Base-by-base conservation (phyloP, 768 basidiomycete species). In the Holtermanniella nyarrowii region DNA sequence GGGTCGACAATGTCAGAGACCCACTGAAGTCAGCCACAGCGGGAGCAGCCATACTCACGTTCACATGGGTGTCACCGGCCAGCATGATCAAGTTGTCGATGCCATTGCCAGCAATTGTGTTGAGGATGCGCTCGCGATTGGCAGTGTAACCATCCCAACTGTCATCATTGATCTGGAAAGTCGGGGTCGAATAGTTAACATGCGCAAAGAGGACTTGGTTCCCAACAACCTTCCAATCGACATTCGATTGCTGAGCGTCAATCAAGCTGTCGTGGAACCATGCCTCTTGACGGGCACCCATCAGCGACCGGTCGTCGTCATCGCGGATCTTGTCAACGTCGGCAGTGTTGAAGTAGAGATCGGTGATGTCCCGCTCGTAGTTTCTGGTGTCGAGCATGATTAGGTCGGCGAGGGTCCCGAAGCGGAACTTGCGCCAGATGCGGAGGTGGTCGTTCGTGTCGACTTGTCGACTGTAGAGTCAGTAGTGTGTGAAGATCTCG, bases 341-440 rank as follows among this genome's bases (percentile, higher is more conserved):
- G 40, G 43, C 77, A 27, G 75, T 77, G 66, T 80, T 80, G 59
- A 78, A 80, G 56, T 75, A 66, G 53, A 79, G 76, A 63, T 80
- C 79, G 14, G 79, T 80, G n/a, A 80, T 61, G 58, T 79, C 77
- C 46, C 79, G 72, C 53, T 80, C 77, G 60, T 82, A 81, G 54
- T 80, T 74, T 2, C 80, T 76, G 20, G 80, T 81, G 61, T 82
- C 80, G 14, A 82, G 73, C 79, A 82, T 79, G 10, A 79, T 77
- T 58, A 81, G 63, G 59, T 80, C 80, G 57, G 80, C 61, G n/a
- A 82, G 74, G 61, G 79, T 79, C 43, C 80, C 80, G 31, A 82
- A 76, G 69, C 80, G 77, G 71, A 82, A 81, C 59, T 79, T 80
- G 26, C 80, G 75, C 79, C 79, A 82, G 48, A 81, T 81, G 23